A percentile compares a stretch with the other conserved stretches of the same genome.
Conservation (phyloP, 2,329 filamentous ascomycete genomes). For the Trichoderma cornu-damae region DNA sequence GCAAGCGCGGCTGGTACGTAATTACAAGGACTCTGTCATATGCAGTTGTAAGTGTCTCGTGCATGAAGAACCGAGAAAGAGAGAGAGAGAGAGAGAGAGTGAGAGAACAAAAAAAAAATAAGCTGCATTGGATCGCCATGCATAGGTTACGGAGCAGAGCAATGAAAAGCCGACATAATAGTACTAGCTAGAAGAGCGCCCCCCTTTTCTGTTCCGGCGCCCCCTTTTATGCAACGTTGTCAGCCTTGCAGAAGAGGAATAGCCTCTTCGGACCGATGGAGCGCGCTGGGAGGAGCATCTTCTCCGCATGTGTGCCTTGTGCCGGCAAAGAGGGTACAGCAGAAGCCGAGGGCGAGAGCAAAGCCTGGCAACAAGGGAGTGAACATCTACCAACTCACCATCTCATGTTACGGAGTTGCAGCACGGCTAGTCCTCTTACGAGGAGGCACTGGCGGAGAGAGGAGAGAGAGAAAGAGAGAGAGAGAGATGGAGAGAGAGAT, state of each 20-base stretch:
- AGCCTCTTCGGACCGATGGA: constrained; percentile 30
- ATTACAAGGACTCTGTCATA: not conserved
- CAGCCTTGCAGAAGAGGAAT: constrained; percentile 17
- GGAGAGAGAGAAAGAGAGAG: too few species aligned
- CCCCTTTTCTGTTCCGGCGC: constrained; percentile 3
- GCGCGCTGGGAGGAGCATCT: constrained; percentile 20
- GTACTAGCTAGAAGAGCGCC: not conserved
- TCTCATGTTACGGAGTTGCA: too few species aligned
- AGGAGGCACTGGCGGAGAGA: too few species aligned
- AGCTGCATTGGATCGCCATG: constrained; percentile 10
- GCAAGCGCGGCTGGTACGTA: too few species aligned
- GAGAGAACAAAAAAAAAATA: not conserved
- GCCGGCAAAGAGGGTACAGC: too few species aligned
- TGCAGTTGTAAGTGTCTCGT: not conserved
- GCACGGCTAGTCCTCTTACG: not conserved
- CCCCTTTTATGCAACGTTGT: constrained; percentile 18
- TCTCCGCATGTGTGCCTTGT: constrained; percentile 26
- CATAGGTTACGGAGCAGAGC: not conserved
- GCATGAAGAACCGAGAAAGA: too few species aligned
- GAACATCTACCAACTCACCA: too few species aligned
- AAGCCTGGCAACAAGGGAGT: not conserved
- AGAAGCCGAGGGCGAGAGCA: not conserved
- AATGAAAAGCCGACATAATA: not conserved
- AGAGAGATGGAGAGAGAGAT: too few species aligned
- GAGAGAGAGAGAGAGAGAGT: too few species aligned